Evolutionary conservation across 352 stramenopile species (phyloP).

Genomic region (Pythium rishiriense): DNA sequence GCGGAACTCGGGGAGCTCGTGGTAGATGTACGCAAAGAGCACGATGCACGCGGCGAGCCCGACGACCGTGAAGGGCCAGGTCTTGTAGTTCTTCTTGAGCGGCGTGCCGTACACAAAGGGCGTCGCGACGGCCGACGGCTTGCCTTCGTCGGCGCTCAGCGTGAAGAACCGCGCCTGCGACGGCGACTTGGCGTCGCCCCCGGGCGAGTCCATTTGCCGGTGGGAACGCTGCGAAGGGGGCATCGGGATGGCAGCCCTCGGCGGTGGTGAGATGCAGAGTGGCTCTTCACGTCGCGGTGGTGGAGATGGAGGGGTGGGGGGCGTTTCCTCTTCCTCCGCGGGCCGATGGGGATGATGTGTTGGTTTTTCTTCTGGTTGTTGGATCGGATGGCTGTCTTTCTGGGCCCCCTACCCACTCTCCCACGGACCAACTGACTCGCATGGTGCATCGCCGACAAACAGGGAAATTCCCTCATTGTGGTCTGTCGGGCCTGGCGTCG

Average conservation of each 20-base stretch:
- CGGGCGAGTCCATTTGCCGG: conserved; percentile 16
- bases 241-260: neutral
- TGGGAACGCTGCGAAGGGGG: conserved; percentile 16
- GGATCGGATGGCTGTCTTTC: conserved; percentile 3
- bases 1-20: conserved; percentile 74
- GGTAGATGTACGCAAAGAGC: conserved; percentile 67
- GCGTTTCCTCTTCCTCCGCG: neutral
- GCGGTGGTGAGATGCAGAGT: neutral
- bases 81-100: conserved; percentile 81
- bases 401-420: neutral
- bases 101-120: conserved; percentile 79
- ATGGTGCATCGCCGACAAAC: neutral
- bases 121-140: conserved; percentile 54
- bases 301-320: neutral
- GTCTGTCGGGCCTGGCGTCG: neutral
- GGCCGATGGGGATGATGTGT: neutral
- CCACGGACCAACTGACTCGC: neutral
- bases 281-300: neutral
- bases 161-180: conserved; percentile 75
- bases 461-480: too few relatives aligned
- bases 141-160: conserved; percentile 42
- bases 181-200: conserved; percentile 36
- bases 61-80: conserved; percentile 73
- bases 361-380: neutral
- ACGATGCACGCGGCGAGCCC: conserved; percentile 46